Conservation (phyloP, 495 filamentous ascomycete species). For the Cenococcum geophilum region DNA sequence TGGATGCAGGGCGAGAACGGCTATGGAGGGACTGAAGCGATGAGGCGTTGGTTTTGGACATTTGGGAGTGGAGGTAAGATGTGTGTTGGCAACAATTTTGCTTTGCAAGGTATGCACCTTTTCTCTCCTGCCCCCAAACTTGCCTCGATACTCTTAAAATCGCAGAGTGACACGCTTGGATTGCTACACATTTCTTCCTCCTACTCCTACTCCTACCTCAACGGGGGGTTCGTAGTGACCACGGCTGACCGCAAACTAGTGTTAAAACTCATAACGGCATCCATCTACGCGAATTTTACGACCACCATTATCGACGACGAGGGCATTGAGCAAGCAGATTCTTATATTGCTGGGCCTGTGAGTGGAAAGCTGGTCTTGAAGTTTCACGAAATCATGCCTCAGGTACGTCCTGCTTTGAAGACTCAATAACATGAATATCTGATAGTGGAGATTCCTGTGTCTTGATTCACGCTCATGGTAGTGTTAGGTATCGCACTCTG, state of each 20-base stretch:
- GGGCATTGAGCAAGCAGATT: slow-evolving; percentile 33
- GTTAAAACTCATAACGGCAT: slow-evolving; percentile 34
- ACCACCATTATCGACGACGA: slow-evolving; percentile 28
- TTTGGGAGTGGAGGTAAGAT: slow-evolving; percentile 75
- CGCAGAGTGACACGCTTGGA: neutral
- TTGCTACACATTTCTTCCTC: neutral
- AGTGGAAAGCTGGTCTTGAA: slow-evolving; percentile 19
- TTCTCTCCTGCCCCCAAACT: neutral
- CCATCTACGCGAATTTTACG: slow-evolving; percentile 29
- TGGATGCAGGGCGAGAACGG: slow-evolving; percentile 20
- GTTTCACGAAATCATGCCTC: slow-evolving; percentile 1
- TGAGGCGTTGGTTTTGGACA: slow-evolving; percentile 68
- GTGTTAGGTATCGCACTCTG: no score
- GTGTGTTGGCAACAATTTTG: slow-evolving; percentile 73
- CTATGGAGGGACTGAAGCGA: slow-evolving; percentile 37
- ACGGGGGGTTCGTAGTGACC: neutral
- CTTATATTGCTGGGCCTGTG: slow-evolving; percentile 32
- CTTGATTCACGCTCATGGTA: no score
- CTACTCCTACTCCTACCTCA: neutral
- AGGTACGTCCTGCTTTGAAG: neutral
- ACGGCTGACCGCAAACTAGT: neutral
- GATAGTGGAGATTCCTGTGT: no score
- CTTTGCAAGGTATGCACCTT: slow-evolving; percentile 57
- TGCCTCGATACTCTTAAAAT: neutral
- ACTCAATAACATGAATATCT: no score